phyloP scores from a whole-genome alignment of 2,329 filamentous ascomycete species.

The Colletotrichum chlorophyti region DNA sequence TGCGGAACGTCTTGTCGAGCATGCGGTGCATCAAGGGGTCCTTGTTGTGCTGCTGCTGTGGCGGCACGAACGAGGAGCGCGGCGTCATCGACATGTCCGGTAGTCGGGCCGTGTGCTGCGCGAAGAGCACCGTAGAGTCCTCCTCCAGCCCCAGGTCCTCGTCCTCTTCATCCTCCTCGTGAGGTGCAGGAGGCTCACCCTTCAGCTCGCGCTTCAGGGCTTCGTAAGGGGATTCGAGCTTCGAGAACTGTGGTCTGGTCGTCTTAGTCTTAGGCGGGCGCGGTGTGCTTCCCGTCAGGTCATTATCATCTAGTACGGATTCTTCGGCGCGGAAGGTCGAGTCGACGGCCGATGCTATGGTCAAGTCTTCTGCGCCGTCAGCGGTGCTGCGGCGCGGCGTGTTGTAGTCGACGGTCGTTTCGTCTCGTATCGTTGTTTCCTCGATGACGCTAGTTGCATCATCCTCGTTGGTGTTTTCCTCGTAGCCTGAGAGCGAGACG shows the following conservation, averaged over 20 bases:
- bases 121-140: conserved; percentile 57
- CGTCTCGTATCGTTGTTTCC: conserved; percentile 63
- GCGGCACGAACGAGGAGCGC: conserved; percentile 35
- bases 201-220: conserved; percentile 72
- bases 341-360: conserved; percentile 40
- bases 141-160: conserved; percentile 47
- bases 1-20: conserved; percentile 93
- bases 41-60: conserved; percentile 50
- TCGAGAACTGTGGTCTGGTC: conserved; percentile 61
- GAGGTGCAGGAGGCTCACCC: conserved; percentile 39
- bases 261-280: conserved; percentile 60
- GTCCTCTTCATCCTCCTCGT: conserved; percentile 43
- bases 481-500: conserved; percentile 93
- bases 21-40: conserved; percentile 89
- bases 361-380: conserved; percentile 44
- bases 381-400: conserved; percentile 35
- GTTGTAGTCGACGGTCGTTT: conserved; percentile 52
- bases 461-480: conserved; percentile 77
- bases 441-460: conserved; percentile 58
- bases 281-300: conserved; percentile 72
- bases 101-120: conserved; percentile 60
- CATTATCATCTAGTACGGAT: conserved; percentile 71
- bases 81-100: conserved; percentile 71
- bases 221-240: conserved; percentile 81
- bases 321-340: conserved; percentile 59